These are phyloP conservation scores for Aspergillus sp. DNA, from an alignment of 2,329 filamentous ascomycete species.

Conservation along the genomic window DNA sequence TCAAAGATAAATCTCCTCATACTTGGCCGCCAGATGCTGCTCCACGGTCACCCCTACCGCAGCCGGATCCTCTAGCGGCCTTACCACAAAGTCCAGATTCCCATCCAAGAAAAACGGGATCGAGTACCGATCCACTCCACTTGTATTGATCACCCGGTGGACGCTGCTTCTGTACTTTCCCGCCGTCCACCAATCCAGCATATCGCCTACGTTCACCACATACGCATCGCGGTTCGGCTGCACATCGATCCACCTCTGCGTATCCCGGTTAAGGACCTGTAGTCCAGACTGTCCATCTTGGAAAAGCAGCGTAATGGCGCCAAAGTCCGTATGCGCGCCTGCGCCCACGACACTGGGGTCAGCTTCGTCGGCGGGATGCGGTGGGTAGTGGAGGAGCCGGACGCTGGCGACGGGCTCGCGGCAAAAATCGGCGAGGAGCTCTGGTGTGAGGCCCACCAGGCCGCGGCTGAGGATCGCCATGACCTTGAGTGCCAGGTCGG, in stretches of 20 bases:
- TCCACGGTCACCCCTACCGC: neutral
- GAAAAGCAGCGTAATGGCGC: neutral
- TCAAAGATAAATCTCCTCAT: neutral
- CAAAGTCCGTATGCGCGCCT: neutral
- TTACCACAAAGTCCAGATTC: neutral
- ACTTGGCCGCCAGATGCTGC: neutral
- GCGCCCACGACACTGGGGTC: neutral
- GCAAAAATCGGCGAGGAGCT: neutral
- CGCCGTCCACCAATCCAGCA: conserved; percentile 27
- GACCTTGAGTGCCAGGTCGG: neutral
- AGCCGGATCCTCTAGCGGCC: neutral
- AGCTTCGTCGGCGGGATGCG: conserved; percentile 10
- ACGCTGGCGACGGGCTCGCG: neutral
- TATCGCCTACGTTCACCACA: conserved; percentile 35
- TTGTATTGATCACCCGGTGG: conserved; percentile 30
- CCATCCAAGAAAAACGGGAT: conserved; percentile 8
- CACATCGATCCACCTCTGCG: conserved; percentile 35
- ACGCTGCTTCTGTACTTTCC: conserved; percentile 25
- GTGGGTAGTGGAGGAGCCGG: neutral
- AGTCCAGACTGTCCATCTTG: neutral
- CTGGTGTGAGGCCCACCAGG: neutral
- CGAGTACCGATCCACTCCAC: conserved; percentile 3
- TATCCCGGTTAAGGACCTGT: neutral
- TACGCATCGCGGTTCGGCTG: conserved; percentile 44
- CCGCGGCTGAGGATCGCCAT: neutral